These are phyloP conservation scores for Colletotrichum liaoningense DNA, from an alignment of 2,329 filamentous ascomycete species.

Conservation along the genomic window DNA sequence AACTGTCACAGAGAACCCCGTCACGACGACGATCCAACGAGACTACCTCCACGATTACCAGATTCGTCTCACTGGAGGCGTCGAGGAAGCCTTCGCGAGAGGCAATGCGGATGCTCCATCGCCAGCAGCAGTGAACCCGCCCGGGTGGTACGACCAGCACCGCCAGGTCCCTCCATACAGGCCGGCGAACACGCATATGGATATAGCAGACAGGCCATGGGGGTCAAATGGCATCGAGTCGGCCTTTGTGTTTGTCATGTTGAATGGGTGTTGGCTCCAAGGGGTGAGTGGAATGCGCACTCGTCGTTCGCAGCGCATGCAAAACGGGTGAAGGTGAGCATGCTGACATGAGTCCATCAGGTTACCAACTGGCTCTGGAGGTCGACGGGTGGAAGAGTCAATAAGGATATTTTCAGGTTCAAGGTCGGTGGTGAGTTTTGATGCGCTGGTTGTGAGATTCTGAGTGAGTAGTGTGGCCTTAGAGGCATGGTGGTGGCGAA, in stretches of 20 bases:
- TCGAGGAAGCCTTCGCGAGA: slow-evolving; percentile 29
- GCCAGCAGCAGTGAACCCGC: slow-evolving; percentile 30
- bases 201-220: slow-evolving; percentile 36
- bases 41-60: slow-evolving; percentile 31
- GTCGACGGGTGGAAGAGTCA: slow-evolving; percentile 46
- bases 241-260: slow-evolving; percentile 40
- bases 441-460: background rate
- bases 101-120: slow-evolving; percentile 18
- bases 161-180: slow-evolving; percentile 40
- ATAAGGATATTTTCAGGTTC: slow-evolving; percentile 61
- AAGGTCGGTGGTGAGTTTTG: slow-evolving; percentile 65
- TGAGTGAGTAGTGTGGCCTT: background rate
- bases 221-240: slow-evolving; percentile 36
- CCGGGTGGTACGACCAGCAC: slow-evolving; percentile 38
- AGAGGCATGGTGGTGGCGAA: background rate
- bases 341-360: slow-evolving; percentile 6
- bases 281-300: slow-evolving; percentile 9
- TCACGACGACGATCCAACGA: slow-evolving; percentile 15
- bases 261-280: slow-evolving; percentile 38
- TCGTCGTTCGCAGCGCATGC: background rate
- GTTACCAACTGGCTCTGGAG: slow-evolving; percentile 31
- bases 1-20: slow-evolving; percentile 24
- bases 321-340: background rate
- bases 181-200: slow-evolving; percentile 37
- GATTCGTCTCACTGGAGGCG: slow-evolving; percentile 29